Evolutionary conservation across 495 filamentous ascomycete genomes (phyloP).

Genomic region (Penicillium cataractarum): DNA sequence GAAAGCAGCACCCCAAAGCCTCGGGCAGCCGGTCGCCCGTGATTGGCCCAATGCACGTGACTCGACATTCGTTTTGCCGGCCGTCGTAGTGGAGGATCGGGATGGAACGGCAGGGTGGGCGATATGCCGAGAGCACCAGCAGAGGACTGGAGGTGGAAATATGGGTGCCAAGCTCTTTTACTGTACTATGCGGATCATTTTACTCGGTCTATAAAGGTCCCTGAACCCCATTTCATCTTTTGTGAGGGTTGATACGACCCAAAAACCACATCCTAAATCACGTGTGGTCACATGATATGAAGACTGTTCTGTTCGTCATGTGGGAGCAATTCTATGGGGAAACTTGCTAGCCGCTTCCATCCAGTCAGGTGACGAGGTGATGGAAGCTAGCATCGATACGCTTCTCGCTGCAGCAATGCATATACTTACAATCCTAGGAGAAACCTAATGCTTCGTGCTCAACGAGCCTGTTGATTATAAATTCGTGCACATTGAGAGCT

Average conservation of each 20-base stretch:
- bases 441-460: neutral
- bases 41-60: conserved; percentile 45
- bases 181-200: neutral
- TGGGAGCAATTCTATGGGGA: neutral
- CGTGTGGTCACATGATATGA: neutral
- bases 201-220: neutral
- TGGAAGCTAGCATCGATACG: neutral
- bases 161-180: neutral
- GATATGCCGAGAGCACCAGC: conserved; percentile 1
- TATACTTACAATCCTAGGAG: neutral
- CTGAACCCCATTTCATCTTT: neutral
- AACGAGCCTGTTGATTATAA: conserved; percentile 25
- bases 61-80: conserved; percentile 35
- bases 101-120: conserved; percentile 25
- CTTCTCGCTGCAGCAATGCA: neutral
- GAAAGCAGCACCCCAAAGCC: conserved; percentile 31
- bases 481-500: conserved; percentile 22
- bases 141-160: neutral
- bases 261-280: neutral
- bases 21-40: conserved; percentile 34
- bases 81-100: conserved; percentile 14
- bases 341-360: too few relatives aligned
- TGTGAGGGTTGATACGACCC: neutral
- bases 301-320: neutral
- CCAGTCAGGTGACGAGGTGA: neutral